Base-by-base conservation (phyloP, 352 stramenopile species). In the Paralagenidium karlingii region DNA sequence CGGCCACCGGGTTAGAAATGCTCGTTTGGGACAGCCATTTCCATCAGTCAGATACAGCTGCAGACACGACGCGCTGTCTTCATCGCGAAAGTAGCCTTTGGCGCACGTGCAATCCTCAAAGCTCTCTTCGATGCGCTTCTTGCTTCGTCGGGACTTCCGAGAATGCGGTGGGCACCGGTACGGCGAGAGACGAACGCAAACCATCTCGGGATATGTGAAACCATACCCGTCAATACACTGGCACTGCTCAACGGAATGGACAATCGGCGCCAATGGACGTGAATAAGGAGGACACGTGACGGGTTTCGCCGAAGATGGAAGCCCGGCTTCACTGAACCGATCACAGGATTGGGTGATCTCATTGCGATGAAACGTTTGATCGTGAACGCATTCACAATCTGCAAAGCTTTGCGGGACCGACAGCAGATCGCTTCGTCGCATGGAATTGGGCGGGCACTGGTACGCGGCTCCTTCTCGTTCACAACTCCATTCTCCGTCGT, bases 91-190 rank as follows among this genome's bases (percentile, higher is more conserved):
- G 53, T 68, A 87, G 3, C 76, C 76, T 9, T 67, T 61, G 18
- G 70, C 64, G 32, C 76, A 90, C 22, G 58, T 55, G 43, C 76
- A 90, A 51, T 90, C 76, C 9, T 53, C 51, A 24, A 89, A 86
- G 0, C 24, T 45, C 9, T 43, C 58, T 31, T 75, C 68, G 12
- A 74, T 34, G 19, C 67, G 51, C 15, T 49, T 57, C 22, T 36
- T 10, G 48, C 51, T 8, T 46, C 38, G 13, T 46, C 24, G 11
- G 18, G 7, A 36, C 19, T n/a, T n/a, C n/a, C n/a, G n/a, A n/a
- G 76, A 51, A 34, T 90, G 73, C 8, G 57, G 38, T 0, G 76
- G 70, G 13, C 76, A 90, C 24, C 43, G 51, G 43, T 83, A 90
- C 8, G 55, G 55, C 3, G 67, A 82, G 7, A 65, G 49, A 6